Percentiles rank a stretch among this genome's conserved stretches.
phyloP scores from a whole-genome alignment of 2,329 filamentous ascomycete genomes.

The Penicillium rolfsii region DNA sequence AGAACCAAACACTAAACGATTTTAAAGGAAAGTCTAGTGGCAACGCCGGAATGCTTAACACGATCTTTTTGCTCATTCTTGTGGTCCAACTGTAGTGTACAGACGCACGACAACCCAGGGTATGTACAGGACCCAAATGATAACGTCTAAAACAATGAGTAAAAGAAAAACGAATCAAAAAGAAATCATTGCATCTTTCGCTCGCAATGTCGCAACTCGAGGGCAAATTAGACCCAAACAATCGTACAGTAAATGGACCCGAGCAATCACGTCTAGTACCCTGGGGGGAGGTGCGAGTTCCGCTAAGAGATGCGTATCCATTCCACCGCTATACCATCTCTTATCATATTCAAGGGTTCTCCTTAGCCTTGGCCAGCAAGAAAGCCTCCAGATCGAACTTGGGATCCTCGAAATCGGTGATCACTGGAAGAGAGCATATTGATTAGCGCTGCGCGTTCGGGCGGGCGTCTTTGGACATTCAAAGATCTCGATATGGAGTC shows the following conservation, averaged over 20 bases:
- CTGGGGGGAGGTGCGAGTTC: slow-evolving; percentile 38
- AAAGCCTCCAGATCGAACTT: slow-evolving; percentile 93
- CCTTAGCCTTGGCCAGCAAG: slow-evolving; percentile 65
- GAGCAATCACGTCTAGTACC: slow-evolving; percentile 40
- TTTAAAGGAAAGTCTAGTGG: slow-evolving; percentile 17
- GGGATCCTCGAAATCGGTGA: slow-evolving; percentile 77
- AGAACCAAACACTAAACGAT: slow-evolving; percentile 2
- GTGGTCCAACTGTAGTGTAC: slow-evolving; percentile 45
- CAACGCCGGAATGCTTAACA: slow-evolving; percentile 38
- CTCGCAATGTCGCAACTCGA: slow-evolving; percentile 46
- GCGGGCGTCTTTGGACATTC: slow-evolving; percentile 11
- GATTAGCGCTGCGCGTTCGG: slow-evolving; percentile 17
- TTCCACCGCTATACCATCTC: slow-evolving; percentile 33
- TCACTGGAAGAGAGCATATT: slow-evolving; percentile 53
- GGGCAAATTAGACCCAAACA: slow-evolving; percentile 46
- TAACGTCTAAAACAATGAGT: slow-evolving; percentile 44
- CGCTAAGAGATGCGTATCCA: slow-evolving; percentile 38
- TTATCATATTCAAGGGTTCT: slow-evolving; percentile 39
- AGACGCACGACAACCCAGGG: slow-evolving; percentile 44
- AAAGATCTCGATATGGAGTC: slow-evolving; percentile 7
- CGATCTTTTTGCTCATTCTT: slow-evolving; percentile 43
- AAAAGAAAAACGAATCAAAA: slow-evolving; percentile 38
- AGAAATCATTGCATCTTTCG: slow-evolving; percentile 45
- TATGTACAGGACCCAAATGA: slow-evolving; percentile 49
- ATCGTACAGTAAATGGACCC: slow-evolving; percentile 47